Conservation (phyloP, 177 flowering plant species). For the Vitis hybrid region DNA sequence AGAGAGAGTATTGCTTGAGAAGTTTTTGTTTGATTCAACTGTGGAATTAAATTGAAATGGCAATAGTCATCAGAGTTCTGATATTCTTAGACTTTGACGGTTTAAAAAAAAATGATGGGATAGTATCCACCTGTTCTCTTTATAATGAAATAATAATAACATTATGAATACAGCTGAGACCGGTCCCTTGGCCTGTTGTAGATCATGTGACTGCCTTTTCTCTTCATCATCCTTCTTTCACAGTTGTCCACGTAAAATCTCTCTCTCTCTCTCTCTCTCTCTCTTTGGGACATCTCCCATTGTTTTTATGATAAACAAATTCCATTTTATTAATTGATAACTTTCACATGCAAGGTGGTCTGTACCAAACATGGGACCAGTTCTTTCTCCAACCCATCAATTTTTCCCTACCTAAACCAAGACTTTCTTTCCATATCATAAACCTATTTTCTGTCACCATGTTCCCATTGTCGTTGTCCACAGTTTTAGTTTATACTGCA, state of each 20-base stretch:
- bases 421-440: conserved; percentile 15
- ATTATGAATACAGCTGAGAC: conserved; percentile 19
- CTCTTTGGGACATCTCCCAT: not conserved
- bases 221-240: conserved; percentile 3
- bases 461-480: conserved; percentile 3
- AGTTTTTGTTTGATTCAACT: conserved; percentile 10
- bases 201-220: conserved; percentile 18
- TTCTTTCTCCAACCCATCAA: conserved; percentile 16
- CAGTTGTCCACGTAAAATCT: conserved; percentile 14
- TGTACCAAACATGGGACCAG: conserved; percentile 3
- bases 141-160: conserved; percentile 2
- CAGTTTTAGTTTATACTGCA: not conserved
- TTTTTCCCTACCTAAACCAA: conserved; percentile 22
- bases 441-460: conserved; percentile 4
- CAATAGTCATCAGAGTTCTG: conserved; percentile 7
- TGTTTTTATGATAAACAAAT: not conserved
- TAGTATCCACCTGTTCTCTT: conserved; percentile 12
- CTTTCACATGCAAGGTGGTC: not conserved
- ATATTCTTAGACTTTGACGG: conserved; percentile 13
- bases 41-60: conserved; percentile 1
- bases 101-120: not conserved
- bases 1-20: not conserved
- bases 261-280: conserved; percentile 5
- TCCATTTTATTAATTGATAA: not conserved
- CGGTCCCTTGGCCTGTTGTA: conserved; percentile 10